Conservation (phyloP, 257 asterid genomes). For the Scutellaria baicalensis region DNA sequence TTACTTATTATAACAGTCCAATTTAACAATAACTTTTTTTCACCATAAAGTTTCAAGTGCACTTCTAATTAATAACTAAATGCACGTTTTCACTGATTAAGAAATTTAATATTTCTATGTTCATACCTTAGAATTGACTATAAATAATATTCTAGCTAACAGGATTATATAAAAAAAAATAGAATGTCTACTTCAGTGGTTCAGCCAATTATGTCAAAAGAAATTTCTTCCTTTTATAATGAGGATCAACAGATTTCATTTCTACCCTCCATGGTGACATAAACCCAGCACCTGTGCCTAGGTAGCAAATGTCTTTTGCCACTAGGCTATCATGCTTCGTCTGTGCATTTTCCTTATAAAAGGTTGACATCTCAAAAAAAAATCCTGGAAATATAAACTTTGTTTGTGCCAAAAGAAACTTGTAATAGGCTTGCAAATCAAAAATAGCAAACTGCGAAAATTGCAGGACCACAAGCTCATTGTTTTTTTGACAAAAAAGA, state of each 20-base stretch:
- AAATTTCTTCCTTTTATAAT: too few species aligned
- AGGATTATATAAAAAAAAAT: neutral
- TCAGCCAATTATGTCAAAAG: neutral
- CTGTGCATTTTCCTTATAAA: neutral
- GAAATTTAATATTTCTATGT: neutral
- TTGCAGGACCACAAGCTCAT: too few species aligned
- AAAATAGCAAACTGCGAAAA: too few species aligned
- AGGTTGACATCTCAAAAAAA: neutral
- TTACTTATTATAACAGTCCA: neutral
- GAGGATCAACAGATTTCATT: too few species aligned
- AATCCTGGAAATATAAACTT: neutral
- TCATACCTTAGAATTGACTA: neutral
- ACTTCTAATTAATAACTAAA: neutral
- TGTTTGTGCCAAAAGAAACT: too few species aligned
- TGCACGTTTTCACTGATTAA: neutral
- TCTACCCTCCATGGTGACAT: too few species aligned
- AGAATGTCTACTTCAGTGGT: neutral
- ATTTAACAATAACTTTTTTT: neutral
- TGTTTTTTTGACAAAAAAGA: too few species aligned
- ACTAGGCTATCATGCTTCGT: too few species aligned
- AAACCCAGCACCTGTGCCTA: too few species aligned
- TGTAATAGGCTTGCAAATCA: too few species aligned
- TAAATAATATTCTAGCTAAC: neutral
- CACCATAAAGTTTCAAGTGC: neutral
- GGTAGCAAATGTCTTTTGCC: too few species aligned